Conservation (phyloP, 352 stramenopile genomes). For the Pythium coloratum region DNA sequence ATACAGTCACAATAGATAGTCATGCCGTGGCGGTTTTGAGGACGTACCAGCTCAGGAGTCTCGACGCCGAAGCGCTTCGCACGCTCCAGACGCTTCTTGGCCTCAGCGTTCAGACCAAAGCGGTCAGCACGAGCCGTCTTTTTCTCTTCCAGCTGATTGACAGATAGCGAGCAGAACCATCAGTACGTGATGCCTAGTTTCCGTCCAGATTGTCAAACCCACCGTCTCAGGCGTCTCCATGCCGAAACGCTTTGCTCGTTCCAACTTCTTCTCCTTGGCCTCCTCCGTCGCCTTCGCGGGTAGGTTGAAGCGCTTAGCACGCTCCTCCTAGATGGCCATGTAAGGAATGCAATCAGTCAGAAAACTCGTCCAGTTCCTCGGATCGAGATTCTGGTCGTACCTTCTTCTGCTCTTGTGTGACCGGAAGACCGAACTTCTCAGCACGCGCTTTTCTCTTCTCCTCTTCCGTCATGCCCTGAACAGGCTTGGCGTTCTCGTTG, state of each 20-base stretch:
- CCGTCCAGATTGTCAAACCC: constrained; percentile 8
- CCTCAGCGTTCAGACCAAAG: constrained; percentile 81
- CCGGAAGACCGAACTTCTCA: constrained; percentile 78
- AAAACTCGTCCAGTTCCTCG: background rate
- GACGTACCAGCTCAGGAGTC: constrained; percentile 68
- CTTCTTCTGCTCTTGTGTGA: constrained; percentile 77
- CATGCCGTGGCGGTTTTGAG: background rate
- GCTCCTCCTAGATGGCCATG: constrained; percentile 43
- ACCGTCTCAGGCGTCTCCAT: constrained; percentile 80
- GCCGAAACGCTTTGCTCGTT: constrained; percentile 76
- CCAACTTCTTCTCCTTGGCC: constrained; percentile 67
- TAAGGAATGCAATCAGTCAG: background rate
- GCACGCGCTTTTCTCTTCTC: constrained; percentile 78
- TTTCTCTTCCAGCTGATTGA: constrained; percentile 73
- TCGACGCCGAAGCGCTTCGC: constrained; percentile 85
- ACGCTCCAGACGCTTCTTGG: constrained; percentile 78
- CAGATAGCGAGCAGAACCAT: background rate
- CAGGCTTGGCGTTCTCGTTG: constrained; percentile 17
- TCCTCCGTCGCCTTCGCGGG: constrained; percentile 35
- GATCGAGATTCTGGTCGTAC: constrained; percentile 24
- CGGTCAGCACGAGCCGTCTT: constrained; percentile 75
- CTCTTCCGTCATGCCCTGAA: constrained; percentile 55
- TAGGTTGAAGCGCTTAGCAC: constrained; percentile 81
- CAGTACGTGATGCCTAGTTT: background rate
- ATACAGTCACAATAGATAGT: background rate